These are phyloP conservation scores for Ascoidea asiatica DNA, from an alignment of 805 yeast species.

Conservation along the genomic window DNA sequence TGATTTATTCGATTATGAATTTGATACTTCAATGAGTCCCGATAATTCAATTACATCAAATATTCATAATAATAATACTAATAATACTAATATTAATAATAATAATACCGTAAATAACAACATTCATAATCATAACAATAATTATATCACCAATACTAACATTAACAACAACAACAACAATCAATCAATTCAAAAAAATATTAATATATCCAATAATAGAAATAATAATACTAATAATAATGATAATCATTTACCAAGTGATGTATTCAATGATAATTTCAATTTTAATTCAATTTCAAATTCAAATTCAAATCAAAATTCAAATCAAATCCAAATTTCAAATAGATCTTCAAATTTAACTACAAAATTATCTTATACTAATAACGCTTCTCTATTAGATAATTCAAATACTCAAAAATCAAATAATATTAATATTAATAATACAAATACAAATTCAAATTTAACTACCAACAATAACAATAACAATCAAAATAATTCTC, in stretches of 20 bases:
- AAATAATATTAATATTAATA: background rate
- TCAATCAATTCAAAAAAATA: too few species aligned
- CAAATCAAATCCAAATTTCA: background rate
- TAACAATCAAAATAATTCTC: background rate
- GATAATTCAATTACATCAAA: constrained; percentile 5
- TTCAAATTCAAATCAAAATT: background rate
- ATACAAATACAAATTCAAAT: background rate
- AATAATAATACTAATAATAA: too few species aligned
- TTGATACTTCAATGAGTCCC: constrained; percentile 9
- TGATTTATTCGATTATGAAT: constrained; percentile 11
- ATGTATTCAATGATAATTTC: background rate
- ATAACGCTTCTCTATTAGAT: background rate
- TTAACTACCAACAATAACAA: background rate
- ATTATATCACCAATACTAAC: background rate
- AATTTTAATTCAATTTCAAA: background rate
- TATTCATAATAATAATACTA: too few species aligned
- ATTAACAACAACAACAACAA: background rate
- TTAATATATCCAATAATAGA: too few species aligned
- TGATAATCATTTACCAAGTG: too few species aligned
- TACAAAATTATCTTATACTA: background rate
- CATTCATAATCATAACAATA: background rate
- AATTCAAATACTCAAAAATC: background rate
- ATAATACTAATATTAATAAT: too few species aligned
- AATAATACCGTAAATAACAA: background rate
- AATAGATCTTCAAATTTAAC: background rate